phyloP scores from a whole-genome alignment of 2,329 filamentous ascomycete genomes.

The Paecilomyces dactylethromorphus region DNA sequence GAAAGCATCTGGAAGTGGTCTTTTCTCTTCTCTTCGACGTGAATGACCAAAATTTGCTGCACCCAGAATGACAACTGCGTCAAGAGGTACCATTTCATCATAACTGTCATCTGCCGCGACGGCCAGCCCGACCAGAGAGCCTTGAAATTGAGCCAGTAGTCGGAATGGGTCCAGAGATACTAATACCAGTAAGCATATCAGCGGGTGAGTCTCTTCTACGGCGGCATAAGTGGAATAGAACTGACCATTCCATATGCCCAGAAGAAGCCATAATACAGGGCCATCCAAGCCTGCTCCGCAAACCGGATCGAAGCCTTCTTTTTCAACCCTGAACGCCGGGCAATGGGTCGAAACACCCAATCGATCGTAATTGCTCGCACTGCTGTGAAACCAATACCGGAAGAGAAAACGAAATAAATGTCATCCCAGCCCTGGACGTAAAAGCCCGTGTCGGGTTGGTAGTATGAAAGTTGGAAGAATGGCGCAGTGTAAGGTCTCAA shows the following conservation, averaged over 20 bases:
- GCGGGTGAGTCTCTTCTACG: not conserved
- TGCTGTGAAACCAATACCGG: conserved; percentile 78
- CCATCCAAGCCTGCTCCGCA: conserved; percentile 88
- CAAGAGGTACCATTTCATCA: conserved; percentile 84
- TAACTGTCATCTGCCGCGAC: conserved; percentile 62
- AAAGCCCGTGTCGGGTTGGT: conserved; percentile 58
- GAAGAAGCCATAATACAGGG: conserved; percentile 74
- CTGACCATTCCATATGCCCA: conserved; percentile 80
- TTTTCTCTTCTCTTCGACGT: conserved; percentile 90
- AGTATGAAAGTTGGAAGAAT: conserved; percentile 83
- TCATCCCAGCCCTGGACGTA: conserved; percentile 79
- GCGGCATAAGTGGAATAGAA: conserved; percentile 8
- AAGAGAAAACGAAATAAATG: conserved; percentile 67
- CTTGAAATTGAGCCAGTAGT: conserved; percentile 69
- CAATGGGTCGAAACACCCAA: conserved; percentile 74
- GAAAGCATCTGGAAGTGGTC: conserved; percentile 95
- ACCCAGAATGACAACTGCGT: conserved; percentile 89
- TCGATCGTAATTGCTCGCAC: conserved; percentile 81
- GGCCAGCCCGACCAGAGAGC: conserved; percentile 85
- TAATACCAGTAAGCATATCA: conserved; percentile 28
- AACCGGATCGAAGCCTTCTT: conserved; percentile 78
- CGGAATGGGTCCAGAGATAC: conserved; percentile 74
- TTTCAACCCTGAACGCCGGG: conserved; percentile 63
- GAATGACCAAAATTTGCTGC: conserved; percentile 88
- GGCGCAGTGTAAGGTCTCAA: conserved; percentile 73